Base-by-base conservation (phyloP, 2,329 filamentous ascomycete genomes). In the Lachnellula cervina region DNA sequence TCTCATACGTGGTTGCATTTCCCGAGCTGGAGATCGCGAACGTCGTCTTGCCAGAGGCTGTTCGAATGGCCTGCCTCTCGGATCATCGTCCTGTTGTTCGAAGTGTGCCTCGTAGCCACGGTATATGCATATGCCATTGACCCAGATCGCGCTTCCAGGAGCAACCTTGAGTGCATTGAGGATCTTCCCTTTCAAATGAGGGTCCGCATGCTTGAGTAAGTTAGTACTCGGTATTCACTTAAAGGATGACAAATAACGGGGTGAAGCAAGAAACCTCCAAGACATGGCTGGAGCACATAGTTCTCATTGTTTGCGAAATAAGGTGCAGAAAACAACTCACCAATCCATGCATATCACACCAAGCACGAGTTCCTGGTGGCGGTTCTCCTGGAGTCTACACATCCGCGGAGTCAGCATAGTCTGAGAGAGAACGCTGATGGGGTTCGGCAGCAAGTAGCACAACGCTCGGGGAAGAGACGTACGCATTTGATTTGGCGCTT, bases 111-210 rank as follows among this genome's bases (percentile, higher is more conserved):
- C 60, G 14, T 52, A 52, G n/a, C 64, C 64, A 14, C 48, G 45
- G 45, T 64, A 64, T 13, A 66, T 65, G 21, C 63, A 61, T 17
- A 56, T n/a, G 6, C 54, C 58, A 45, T 64, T 52, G 14, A 64
- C 42, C 28, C 25, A 61, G 14, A 66, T 65, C n/a, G 62, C 57
- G 21, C 54, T 56, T 8, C 56, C 62, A 7, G 62, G 63, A n/a
- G 55, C 58, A n/a, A 35, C 54, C 34, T 65, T 64, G 28, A 66
- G 51, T 4, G 62, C 53, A 11, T 62, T 49, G 14, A 66, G 54
- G 19, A 66, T 49, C 44, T 49, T 57, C 4, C 43, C 34, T 32
- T 58, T 64, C 14, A 58, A 50, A 4, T 52, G 34, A 1, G 58
- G 59, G 54, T 65, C 55, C 43, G 53, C 4, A 28, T 63, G 28